Evolutionary conservation across 148 eudicot genomes (phyloP).

Genomic region (Euryodendron excelsum): DNA sequence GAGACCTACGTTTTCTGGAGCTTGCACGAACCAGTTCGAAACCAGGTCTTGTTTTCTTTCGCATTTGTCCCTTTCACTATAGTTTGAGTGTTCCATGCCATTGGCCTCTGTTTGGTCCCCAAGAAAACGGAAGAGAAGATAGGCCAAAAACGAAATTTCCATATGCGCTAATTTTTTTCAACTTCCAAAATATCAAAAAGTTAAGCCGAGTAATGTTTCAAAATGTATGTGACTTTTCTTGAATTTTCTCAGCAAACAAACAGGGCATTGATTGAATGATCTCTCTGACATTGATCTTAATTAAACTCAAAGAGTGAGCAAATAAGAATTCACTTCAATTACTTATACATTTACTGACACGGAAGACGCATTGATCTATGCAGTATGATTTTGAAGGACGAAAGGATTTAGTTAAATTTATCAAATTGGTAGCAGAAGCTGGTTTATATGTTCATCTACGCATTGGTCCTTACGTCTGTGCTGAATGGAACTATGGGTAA

Average conservation of each 20-base stretch:
- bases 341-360: background rate
- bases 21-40: slow-evolving; percentile 73
- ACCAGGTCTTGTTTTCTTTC: slow-evolving; percentile 47
- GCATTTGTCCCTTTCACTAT: background rate
- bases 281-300: background rate
- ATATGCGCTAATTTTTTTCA: background rate
- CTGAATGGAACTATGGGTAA: slow-evolving; percentile 98
- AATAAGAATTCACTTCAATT: background rate
- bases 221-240: too few relatives aligned
- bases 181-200: background rate
- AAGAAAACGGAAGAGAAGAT: background rate
- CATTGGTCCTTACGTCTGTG: slow-evolving; percentile 90
- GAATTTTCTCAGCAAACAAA: background rate
- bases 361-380: background rate
- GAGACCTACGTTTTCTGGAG: slow-evolving; percentile 93
- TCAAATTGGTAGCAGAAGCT: slow-evolving; percentile 72
- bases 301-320: background rate
- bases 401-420: slow-evolving; percentile 81
- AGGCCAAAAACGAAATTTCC: too few relatives aligned
- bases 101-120: background rate
- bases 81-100: background rate
- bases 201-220: too few relatives aligned
- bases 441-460: slow-evolving; percentile 80
- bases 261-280: background rate
- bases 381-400: slow-evolving; percentile 86